Evolutionary conservation across 345 rosid genomes (phyloP), one percentile per base, ranked within the genome.

Genomic region (Lenwebbia sp.): DNA sequence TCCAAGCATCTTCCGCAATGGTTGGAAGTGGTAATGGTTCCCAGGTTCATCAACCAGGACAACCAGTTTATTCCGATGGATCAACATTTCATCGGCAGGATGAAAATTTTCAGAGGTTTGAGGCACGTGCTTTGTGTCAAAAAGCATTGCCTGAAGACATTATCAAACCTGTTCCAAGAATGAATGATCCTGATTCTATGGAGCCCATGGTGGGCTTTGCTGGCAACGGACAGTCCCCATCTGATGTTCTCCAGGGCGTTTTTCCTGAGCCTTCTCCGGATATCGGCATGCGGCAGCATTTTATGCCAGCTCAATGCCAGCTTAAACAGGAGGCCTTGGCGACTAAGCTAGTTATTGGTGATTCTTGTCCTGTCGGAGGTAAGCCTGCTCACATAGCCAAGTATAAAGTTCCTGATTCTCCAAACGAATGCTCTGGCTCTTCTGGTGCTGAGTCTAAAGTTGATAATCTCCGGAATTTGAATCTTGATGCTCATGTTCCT

Each of bases 101-200:
- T 49, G 91, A 91, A 86, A 91, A 86, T 70, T 30, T 76, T 53
- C 85, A 88, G 83, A 88, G 86, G 86, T 85, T 90, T 65, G 97
- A 94, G 28, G 95, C 88, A 65, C 91, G 92, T 85, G 86, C 81
- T 81, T 87, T 91, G 93, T 87, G 95, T 88, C 94, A 92, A 83
- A 93, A 92, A 88, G 91, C 94, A 83, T 88, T 93, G 91, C 95
- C 95, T 85, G 92, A 91, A 78, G 95, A 92, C 82, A 86, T 78
- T 74, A 74, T 44, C 83, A 88, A 84, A 86, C 51, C 85, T 58
- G 49, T 62, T 30, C 57, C 14, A 50, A 87, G 75, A 74, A 52
- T 41, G 33, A 90, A 86, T 56, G 83, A 84, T 92, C 88, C 87
- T 65, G 90, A 89, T 84, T 86, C 86, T 41, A 86, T 62, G 85